Conservation (phyloP, 2,329 filamentous ascomycete species). For the Penicillium frequentans region DNA sequence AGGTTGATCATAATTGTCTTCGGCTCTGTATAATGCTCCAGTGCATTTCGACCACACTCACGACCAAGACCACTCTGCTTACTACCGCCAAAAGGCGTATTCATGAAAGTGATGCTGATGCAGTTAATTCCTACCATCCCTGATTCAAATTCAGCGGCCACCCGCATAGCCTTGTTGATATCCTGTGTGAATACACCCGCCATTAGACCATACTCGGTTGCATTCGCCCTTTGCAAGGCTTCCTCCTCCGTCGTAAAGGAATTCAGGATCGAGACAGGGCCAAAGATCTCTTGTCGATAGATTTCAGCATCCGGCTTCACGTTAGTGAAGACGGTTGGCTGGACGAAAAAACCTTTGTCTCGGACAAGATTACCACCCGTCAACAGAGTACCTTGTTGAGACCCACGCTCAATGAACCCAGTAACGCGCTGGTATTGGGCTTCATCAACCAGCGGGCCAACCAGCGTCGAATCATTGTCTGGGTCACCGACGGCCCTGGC, state of each 20-base stretch:
- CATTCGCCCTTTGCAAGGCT: slow-evolving; percentile 18
- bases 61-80: slow-evolving; percentile 78
- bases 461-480: neutral
- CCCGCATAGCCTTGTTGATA: slow-evolving; percentile 58
- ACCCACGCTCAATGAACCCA: neutral
- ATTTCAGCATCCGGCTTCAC: neutral
- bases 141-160: slow-evolving; percentile 50
- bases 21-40: slow-evolving; percentile 67
- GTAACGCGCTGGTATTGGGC: neutral
- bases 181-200: slow-evolving; percentile 32
- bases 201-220: slow-evolving; percentile 15
- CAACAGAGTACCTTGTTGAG: neutral
- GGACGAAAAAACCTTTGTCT: slow-evolving; percentile 12
- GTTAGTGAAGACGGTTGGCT: slow-evolving; percentile 12
- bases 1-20: slow-evolving; percentile 56
- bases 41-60: slow-evolving; percentile 68
- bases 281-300: slow-evolving; percentile 15
- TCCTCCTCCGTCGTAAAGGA: slow-evolving; percentile 15
- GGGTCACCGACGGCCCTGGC: slow-evolving; percentile 2
- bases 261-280: slow-evolving; percentile 12
- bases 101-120: slow-evolving; percentile 1
- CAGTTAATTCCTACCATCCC: slow-evolving; percentile 26
- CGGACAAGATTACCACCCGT: neutral
- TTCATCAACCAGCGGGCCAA: slow-evolving; percentile 2
- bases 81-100: slow-evolving; percentile 67